Conservation (phyloP, 2,329 filamentous ascomycete species). For the Sclerotinia glacialis region DNA sequence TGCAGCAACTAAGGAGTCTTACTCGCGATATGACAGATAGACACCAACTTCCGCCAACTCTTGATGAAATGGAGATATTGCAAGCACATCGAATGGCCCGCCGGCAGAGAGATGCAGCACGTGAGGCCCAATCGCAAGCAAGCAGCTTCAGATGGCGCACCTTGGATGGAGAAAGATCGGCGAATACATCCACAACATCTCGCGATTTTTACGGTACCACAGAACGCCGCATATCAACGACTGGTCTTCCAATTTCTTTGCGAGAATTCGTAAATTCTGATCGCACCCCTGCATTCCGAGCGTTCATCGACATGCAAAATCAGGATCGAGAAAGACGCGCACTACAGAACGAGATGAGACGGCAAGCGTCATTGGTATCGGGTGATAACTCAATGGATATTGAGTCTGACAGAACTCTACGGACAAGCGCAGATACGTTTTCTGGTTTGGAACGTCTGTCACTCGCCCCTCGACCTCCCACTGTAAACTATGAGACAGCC, state of each 20-base stretch:
- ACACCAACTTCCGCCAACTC: slow-evolving; percentile 51
- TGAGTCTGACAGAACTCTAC: slow-evolving; percentile 22
- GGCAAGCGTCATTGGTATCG: slow-evolving; percentile 33
- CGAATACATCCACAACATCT: slow-evolving; percentile 10
- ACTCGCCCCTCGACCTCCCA: slow-evolving; percentile 33
- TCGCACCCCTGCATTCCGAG: slow-evolving; percentile 35
- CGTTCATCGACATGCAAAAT: slow-evolving; percentile 40
- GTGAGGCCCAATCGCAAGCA: slow-evolving; percentile 29
- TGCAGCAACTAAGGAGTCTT: slow-evolving; percentile 34
- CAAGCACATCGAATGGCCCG: slow-evolving; percentile 56
- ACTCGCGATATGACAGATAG: slow-evolving; percentile 41
- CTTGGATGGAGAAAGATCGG: slow-evolving; percentile 27
- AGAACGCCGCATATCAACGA: slow-evolving; percentile 31
- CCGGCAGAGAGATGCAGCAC: slow-evolving; percentile 41
- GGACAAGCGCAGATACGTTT: slow-evolving; percentile 32
- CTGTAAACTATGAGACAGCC: slow-evolving; percentile 33
- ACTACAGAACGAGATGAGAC: slow-evolving; percentile 32
- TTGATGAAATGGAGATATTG: slow-evolving; percentile 55
- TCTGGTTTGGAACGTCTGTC: slow-evolving; percentile 32
- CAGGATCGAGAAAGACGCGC: slow-evolving; percentile 37
- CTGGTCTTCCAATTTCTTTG: slow-evolving; percentile 33
- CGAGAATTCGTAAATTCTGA: slow-evolving; percentile 38
- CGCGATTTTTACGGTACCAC: slow-evolving; percentile 23
- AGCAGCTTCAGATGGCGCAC: slow-evolving; percentile 26
- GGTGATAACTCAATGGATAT: slow-evolving; percentile 30